Evolutionary conservation across 2,329 filamentous ascomycete species (phyloP), one percentile per base, ranked within the genome.

Genomic region (Neonectria punicea): DNA sequence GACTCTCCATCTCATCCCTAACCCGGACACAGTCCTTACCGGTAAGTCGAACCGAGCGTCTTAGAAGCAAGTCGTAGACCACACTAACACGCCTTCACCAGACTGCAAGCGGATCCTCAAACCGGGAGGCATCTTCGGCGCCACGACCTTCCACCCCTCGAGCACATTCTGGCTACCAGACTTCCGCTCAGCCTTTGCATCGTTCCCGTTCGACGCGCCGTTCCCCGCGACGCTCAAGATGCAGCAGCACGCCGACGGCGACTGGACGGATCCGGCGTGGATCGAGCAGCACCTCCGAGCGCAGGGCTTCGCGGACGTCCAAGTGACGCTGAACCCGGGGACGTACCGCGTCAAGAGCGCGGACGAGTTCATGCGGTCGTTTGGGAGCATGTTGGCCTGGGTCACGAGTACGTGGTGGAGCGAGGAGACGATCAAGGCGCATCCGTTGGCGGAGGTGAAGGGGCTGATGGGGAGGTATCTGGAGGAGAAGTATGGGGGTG

Each of bases 1-100:
- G 61, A 84, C 80, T 1, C 79, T 85, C 51, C 83, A 85, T 67
- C 61, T 83, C 3, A 80, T 85, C 14, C 81, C 84, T 0, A 69
- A 83, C 22, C 79, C 83, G 0, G 74, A 79, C 51, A 70, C 71
- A 2, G 74, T 76, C 0, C 53, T 80, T 0, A 67, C 64, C 49
- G 78, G 78, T 77, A 58, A 67, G 67, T 51, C 11, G 13, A 36
- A 9, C 10, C 5, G 22, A 10, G 2, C 4, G 14, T 53, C 9
- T 39, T 11, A 16, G 1, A 20, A 18, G 5, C 4, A 10, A 5
- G 4, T 25, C 14, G 10, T 2, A 28, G 0, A 36, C n/a, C 4
- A 25, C 50, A 32, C 30, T 65, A 16, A 68, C 41, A 53, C 3
- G 0, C 2, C 20, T 2, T 7, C 30, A 13, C 20, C 25, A 75